A percentile compares a stretch with the other conserved stretches of the same genome.
Evolutionary conservation across 2,329 filamentous ascomycete genomes (phyloP).

Genomic region (Aspergillus piperis): DNA sequence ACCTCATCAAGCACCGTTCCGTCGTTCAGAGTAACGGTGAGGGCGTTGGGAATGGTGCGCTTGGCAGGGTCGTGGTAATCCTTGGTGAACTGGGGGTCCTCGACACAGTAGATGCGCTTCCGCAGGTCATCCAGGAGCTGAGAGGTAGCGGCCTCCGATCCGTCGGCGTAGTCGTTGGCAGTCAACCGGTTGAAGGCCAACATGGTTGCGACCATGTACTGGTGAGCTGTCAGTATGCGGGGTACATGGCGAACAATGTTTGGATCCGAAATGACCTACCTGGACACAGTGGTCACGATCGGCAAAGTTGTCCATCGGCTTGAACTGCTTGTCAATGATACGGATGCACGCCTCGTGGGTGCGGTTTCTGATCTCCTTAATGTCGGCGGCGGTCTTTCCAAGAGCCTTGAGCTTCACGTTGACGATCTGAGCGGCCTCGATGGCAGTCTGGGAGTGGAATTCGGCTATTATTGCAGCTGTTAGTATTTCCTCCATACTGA

Average conservation of each 20-base stretch:
- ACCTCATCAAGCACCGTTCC: conserved; percentile 89
- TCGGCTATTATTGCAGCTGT: conserved; percentile 60
- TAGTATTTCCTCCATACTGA: background rate
- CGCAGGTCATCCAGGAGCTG: conserved; percentile 87
- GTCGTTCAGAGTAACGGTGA: conserved; percentile 93
- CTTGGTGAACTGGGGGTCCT: conserved; percentile 89
- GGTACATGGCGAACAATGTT: background rate
- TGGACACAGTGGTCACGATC: conserved; percentile 99
- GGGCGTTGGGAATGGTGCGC: conserved; percentile 94
- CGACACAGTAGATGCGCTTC: conserved; percentile 91
- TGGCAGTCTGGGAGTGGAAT: conserved; percentile 98
- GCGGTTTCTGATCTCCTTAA: conserved; percentile 89
- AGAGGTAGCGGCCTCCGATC: conserved; percentile 86
- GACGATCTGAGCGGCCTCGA: conserved; percentile 89
- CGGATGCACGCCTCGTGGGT: conserved; percentile 98
- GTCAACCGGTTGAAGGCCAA: conserved; percentile 91
- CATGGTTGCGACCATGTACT: conserved; percentile 97
- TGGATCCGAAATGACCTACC: conserved; percentile 37
- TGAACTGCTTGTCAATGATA: conserved; percentile 99
- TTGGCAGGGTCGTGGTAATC: conserved; percentile 95
- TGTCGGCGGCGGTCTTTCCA: conserved; percentile 91
- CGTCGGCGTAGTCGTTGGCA: conserved; percentile 90
- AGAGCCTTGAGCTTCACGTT: conserved; percentile 76
- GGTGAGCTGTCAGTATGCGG: conserved; percentile 23
- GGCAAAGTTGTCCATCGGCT: conserved; percentile 99